phyloP scores from a whole-genome alignment of 1,284 basidiomycete genomes.

The Austropuccinia psidii region DNA sequence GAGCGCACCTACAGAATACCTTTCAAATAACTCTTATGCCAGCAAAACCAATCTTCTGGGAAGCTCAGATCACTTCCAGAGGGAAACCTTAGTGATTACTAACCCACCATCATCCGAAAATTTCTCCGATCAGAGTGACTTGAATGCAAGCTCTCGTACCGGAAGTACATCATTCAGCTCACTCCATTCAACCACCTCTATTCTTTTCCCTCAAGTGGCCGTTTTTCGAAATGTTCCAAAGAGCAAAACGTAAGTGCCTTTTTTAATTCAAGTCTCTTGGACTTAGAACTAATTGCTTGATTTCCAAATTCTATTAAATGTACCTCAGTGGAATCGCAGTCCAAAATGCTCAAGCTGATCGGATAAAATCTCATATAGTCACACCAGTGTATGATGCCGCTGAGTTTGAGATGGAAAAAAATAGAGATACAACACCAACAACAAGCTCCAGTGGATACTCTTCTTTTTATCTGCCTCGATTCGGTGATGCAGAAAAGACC shows the following conservation, averaged over 20 bases:
- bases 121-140: not conserved
- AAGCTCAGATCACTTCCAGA: no score
- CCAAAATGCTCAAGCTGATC: constrained; percentile 16
- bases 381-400: not conserved
- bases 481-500: constrained; percentile 14
- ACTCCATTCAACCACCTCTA: not conserved
- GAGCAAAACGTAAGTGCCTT: constrained; percentile 13
- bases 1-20: not conserved
- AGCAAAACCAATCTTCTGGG: not conserved
- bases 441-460: not conserved
- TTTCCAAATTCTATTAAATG: not conserved
- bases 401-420: not conserved
- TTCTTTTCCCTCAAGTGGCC: constrained; percentile 25
- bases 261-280: not conserved
- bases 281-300: not conserved
- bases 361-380: constrained; percentile 12
- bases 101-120: not conserved
- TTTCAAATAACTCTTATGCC: not conserved
- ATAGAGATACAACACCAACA: no score
- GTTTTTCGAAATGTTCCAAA: constrained; percentile 1
- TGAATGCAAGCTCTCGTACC: not conserved
- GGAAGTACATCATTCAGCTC: not conserved
- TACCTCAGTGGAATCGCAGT: constrained; percentile 14
- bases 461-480: constrained; percentile 19
- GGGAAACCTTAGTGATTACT: not conserved